Percentiles rank a stretch among this genome's conserved stretches.
phyloP scores from a whole-genome alignment of 306 rosid species.

The Cucurbita argyrosperma region DNA sequence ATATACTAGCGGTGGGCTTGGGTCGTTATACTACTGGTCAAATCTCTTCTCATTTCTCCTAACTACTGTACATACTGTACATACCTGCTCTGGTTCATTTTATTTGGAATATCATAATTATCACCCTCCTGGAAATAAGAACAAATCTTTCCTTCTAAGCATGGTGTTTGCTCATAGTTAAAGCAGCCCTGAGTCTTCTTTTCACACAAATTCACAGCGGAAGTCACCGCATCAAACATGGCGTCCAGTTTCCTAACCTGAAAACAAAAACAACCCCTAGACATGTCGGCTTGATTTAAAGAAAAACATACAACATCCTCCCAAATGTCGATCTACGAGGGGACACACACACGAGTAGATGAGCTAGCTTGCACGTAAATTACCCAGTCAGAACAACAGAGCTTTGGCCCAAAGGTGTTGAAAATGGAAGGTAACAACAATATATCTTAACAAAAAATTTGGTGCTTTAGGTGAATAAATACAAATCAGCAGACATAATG shows the following conservation, averaged over 20 bases:
- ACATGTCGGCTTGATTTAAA: neutral
- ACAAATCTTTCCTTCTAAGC: conserved; percentile 60
- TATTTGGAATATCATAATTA: conserved; percentile 29
- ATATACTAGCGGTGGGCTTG: too few relatives aligned
- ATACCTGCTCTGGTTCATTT: conserved; percentile 66
- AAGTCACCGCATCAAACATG: conserved; percentile 58
- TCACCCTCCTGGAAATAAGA: conserved; percentile 58
- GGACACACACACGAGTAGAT: neutral
- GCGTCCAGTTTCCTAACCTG: conserved; percentile 78
- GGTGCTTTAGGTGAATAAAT: neutral
- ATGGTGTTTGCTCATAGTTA: conserved; percentile 51
- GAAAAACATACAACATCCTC: conserved; percentile 3
- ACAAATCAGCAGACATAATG: neutral
- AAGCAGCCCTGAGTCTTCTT: conserved; percentile 52
- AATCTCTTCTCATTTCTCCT: neutral
- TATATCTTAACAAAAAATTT: neutral
- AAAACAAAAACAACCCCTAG: conserved; percentile 12
- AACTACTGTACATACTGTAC: neutral
- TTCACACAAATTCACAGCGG: conserved; percentile 43
- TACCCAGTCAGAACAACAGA: neutral
- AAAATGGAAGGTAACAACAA: neutral
- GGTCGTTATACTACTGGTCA: neutral
- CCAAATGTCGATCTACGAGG: neutral
- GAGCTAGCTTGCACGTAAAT: neutral
- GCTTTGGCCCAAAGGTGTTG: neutral